These are phyloP conservation scores for Bruguiera parviflora DNA, from an alignment of 345 rosid species.

Conservation along the genomic window DNA sequence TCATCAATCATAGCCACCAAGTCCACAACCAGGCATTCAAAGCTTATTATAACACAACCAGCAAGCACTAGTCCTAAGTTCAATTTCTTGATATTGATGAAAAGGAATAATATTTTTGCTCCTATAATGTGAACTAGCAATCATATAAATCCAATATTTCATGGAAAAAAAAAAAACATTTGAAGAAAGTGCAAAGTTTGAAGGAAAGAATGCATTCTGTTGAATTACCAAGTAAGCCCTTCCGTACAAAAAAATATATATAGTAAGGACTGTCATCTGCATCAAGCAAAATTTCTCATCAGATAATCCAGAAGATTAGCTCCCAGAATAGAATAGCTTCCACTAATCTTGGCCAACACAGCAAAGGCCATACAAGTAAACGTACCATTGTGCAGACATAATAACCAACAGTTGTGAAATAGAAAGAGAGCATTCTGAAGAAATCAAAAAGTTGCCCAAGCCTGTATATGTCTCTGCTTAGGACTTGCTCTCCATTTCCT, in stretches of 20 bases:
- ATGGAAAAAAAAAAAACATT: too few species aligned
- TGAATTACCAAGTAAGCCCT: conserved; percentile 81
- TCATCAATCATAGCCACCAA: too few species aligned
- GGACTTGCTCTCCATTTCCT: conserved; percentile 99
- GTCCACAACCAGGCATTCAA: neutral
- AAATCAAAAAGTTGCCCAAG: conserved; percentile 97
- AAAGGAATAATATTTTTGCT: too few species aligned
- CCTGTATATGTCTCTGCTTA: conserved; percentile 93
- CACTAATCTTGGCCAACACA: too few species aligned
- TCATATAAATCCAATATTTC: too few species aligned
- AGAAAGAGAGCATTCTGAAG: conserved; percentile 97
- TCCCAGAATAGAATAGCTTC: neutral
- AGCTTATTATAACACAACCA: neutral
- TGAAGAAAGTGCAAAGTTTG: too few species aligned
- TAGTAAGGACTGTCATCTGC: conserved; percentile 98
- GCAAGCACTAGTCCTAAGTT: neutral
- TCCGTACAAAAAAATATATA: conserved; percentile 88
- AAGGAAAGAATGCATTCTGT: too few species aligned
- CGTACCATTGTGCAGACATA: conserved; percentile 97
- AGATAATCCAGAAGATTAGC: conserved; percentile 19
- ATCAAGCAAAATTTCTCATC: conserved; percentile 23
- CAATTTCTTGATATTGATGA: too few species aligned
- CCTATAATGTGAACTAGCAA: too few species aligned
- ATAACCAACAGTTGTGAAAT: conserved; percentile 91
- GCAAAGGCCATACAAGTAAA: conserved; percentile 6